Conservation (phyloP, 1,284 basidiomycete species). For the Malassezia brasiliensis region DNA sequence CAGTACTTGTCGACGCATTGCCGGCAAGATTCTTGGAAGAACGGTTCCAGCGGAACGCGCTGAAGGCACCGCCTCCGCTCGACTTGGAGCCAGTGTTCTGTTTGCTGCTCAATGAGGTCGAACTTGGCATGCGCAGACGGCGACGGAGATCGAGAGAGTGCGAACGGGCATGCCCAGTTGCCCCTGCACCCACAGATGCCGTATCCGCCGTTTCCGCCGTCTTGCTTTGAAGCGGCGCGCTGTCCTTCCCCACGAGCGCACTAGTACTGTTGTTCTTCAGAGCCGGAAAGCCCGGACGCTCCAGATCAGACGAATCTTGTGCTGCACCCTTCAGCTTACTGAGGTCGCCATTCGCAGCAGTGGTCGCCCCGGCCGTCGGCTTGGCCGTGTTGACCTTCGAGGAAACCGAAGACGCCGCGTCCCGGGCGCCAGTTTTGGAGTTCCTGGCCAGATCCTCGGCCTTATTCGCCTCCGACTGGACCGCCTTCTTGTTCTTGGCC, state of each 20-base stretch:
- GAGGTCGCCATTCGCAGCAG: not conserved
- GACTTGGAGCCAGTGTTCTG: not conserved
- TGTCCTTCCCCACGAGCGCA: not conserved
- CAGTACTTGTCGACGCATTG: not conserved
- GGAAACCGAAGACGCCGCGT: too few relatives aligned
- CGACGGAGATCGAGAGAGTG: slow-evolving; percentile 10
- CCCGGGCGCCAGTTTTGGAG: not conserved
- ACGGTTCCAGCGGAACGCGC: slow-evolving; percentile 5
- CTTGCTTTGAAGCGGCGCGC: not conserved
- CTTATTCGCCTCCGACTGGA: not conserved
- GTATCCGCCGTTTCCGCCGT: not conserved
- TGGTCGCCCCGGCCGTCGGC: not conserved
- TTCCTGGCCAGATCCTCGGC: not conserved
- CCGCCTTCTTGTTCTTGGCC: slow-evolving; percentile 1
- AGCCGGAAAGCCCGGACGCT: not conserved
- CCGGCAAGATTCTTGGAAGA: not conserved
- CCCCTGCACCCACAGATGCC: not conserved
- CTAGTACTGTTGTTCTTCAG: not conserved
- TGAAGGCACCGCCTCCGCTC: not conserved
- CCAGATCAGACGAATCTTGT: not conserved
- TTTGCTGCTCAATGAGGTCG: slow-evolving; percentile 5
- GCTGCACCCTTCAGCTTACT: not conserved
- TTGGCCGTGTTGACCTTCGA: not conserved
- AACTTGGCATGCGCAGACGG: slow-evolving; percentile 16
- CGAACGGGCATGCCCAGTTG: slow-evolving; percentile 1